Conservation (phyloP, 345 rosid genomes). For the Angophora floribunda region DNA sequence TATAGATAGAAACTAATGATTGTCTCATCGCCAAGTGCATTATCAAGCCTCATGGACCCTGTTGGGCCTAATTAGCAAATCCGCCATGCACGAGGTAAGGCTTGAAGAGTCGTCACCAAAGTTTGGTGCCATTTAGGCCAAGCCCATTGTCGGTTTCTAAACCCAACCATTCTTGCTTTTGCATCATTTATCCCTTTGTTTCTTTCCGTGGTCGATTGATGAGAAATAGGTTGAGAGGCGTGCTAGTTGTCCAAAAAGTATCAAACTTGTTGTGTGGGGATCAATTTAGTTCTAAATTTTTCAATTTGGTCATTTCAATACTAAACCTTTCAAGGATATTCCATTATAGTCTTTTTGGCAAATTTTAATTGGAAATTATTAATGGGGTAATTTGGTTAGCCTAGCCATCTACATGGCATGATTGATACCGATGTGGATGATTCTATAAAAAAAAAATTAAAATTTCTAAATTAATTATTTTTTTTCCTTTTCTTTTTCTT, state of each 20-base stretch:
- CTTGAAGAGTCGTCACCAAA: not conserved
- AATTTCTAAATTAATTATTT: no score
- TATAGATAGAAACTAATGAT: not conserved
- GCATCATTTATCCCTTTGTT: not conserved
- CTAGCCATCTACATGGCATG: not conserved
- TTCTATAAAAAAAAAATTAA: no score
- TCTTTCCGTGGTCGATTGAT: not conserved
- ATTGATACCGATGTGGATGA: not conserved
- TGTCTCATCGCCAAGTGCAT: not conserved
- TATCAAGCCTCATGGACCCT: not conserved
- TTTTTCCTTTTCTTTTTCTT: no score
- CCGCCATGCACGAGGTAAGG: not conserved
- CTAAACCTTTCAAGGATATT: not conserved
- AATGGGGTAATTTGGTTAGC: accelerated
- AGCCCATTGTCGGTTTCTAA: not conserved
- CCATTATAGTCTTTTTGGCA: accelerated
- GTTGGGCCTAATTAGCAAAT: not conserved
- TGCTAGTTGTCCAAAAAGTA: not conserved
- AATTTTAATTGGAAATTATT: not conserved
- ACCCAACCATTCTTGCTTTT: not conserved
- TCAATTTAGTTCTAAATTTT: not conserved
- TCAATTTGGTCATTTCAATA: accelerated
- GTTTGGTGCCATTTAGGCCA: not conserved
- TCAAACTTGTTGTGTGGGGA: accelerated
- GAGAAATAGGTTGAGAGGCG: not conserved